Conservation (phyloP, 345 rosid genomes). For the Euphorbia pulcherrima region DNA sequence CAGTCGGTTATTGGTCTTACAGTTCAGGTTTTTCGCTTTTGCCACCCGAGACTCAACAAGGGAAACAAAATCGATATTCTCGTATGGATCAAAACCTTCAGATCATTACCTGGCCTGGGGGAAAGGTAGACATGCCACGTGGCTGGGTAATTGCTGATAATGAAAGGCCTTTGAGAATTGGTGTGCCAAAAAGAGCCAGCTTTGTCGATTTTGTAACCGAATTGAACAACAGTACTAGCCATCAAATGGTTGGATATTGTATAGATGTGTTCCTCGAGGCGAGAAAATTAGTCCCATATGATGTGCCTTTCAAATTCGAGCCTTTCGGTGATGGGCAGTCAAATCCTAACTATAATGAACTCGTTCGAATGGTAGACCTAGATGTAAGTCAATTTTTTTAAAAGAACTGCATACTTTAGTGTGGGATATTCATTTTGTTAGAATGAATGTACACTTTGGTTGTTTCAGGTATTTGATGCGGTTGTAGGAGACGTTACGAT, state of each 20-base stretch:
- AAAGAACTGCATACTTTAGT: not conserved
- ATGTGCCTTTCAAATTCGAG: slow-evolving; percentile 60
- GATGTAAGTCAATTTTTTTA: slow-evolving; percentile 46
- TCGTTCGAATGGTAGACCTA: slow-evolving; percentile 46
- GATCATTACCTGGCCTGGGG: slow-evolving; percentile 77
- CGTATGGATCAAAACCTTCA: slow-evolving; percentile 44
- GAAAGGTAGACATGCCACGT: slow-evolving; percentile 56
- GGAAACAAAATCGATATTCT: slow-evolving; percentile 24
- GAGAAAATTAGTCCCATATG: slow-evolving; percentile 57
- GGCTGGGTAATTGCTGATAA: slow-evolving; percentile 75
- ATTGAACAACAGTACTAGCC: slow-evolving; percentile 40
- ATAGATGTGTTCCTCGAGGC: slow-evolving; percentile 76
- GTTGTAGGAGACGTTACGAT: slow-evolving; percentile 79
- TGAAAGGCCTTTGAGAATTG: slow-evolving; percentile 65
- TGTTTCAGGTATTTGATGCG: slow-evolving; percentile 63
- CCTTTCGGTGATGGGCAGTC: slow-evolving; percentile 61
- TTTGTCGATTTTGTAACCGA: slow-evolving; percentile 65
- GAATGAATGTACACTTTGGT: slow-evolving; percentile 12
- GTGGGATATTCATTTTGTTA: no score
- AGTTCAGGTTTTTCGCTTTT: slow-evolving; percentile 47
- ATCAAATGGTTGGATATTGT: slow-evolving; percentile 58
- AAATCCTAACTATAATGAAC: slow-evolving; percentile 58
- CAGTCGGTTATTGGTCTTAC: slow-evolving; percentile 72
- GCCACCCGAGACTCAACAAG: slow-evolving; percentile 39
- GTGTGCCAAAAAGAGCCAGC: slow-evolving; percentile 76